Evolutionary conservation across 805 yeast genomes (phyloP).

Genomic region (Ogataea siamensis): DNA sequence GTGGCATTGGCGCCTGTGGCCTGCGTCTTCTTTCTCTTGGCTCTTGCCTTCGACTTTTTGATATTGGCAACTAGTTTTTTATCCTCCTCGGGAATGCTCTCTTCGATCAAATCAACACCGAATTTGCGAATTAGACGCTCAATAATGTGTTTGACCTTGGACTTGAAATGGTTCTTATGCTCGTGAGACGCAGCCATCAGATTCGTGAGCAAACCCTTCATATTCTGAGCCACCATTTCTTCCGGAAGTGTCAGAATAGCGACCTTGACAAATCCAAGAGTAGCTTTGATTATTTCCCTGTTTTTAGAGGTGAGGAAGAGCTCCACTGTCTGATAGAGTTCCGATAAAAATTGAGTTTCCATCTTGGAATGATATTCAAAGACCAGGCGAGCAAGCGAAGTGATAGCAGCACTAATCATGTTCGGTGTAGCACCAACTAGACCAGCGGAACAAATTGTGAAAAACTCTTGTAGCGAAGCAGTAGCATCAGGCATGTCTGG

Average conservation of each 20-base stretch:
- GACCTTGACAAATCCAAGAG: constrained; percentile 92
- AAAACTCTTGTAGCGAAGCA: constrained; percentile 76
- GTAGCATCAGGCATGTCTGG: constrained; percentile 56
- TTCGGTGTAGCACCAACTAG: constrained; percentile 90
- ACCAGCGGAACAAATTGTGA: constrained; percentile 95
- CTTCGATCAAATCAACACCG: constrained; percentile 83
- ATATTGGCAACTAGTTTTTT: constrained; percentile 79
- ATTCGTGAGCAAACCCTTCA: constrained; percentile 64
- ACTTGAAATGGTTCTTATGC: constrained; percentile 91
- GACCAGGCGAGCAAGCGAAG: constrained; percentile 82
- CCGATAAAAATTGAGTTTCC: constrained; percentile 58
- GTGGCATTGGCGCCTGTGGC: constrained; percentile 22
- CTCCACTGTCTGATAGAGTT: constrained; percentile 82
- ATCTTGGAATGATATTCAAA: constrained; percentile 78
- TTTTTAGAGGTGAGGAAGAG: constrained; percentile 86
- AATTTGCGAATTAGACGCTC: constrained; percentile 89
- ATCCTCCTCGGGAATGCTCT: constrained; percentile 87
- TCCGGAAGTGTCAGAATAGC: constrained; percentile 80
- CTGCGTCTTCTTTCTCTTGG: constrained; percentile 64
- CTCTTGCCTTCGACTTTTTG: constrained; percentile 80
- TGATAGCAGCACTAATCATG: constrained; percentile 95
- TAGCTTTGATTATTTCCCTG: constrained; percentile 90
- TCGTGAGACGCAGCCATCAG: constrained; percentile 93
- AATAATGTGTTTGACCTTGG: constrained; percentile 87
- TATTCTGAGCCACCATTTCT: constrained; percentile 64